These are phyloP conservation scores for Aureobasidium sp. DNA, from an alignment of 2,329 filamentous ascomycete genomes.

Conservation along the genomic window DNA sequence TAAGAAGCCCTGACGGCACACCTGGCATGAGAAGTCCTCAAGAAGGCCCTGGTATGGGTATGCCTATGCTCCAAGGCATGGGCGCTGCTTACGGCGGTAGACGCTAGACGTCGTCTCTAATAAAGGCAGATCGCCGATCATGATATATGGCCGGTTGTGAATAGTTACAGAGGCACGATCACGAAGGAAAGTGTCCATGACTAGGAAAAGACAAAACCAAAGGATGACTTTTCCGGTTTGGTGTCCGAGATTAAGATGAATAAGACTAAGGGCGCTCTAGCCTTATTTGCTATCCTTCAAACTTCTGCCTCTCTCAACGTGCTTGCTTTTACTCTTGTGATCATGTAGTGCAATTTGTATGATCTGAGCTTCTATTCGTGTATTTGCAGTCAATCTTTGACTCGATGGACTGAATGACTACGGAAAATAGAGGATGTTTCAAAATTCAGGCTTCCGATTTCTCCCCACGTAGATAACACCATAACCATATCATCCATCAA, in stretches of 20 bases:
- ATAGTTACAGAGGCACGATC: background rate
- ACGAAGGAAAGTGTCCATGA: background rate
- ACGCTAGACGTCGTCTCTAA: background rate
- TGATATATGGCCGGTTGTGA: background rate
- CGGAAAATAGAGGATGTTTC: background rate
- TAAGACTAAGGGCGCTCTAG: background rate
- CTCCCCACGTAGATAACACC: background rate
- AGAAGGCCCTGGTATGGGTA: conserved; percentile 1
- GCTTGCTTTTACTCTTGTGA: no score
- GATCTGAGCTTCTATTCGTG: no score
- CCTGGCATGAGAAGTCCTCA: conserved; percentile 5
- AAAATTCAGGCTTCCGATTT: background rate
- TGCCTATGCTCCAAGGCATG: conserved; percentile 9
- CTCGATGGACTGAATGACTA: no score
- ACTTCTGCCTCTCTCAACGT: no score
- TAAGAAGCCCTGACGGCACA: conserved; percentile 1
- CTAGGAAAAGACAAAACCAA: background rate
- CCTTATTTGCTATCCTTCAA: conserved; percentile 1
- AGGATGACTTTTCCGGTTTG: background rate
- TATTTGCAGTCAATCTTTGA: no score
- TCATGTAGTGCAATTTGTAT: no score
- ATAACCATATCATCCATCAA: accelerated
- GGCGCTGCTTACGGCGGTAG: background rate
- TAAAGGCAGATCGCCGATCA: background rate
- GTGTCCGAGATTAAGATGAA: background rate